phyloP scores from a whole-genome alignment of 148 eudicot species.

The Polygonum maritimum region DNA sequence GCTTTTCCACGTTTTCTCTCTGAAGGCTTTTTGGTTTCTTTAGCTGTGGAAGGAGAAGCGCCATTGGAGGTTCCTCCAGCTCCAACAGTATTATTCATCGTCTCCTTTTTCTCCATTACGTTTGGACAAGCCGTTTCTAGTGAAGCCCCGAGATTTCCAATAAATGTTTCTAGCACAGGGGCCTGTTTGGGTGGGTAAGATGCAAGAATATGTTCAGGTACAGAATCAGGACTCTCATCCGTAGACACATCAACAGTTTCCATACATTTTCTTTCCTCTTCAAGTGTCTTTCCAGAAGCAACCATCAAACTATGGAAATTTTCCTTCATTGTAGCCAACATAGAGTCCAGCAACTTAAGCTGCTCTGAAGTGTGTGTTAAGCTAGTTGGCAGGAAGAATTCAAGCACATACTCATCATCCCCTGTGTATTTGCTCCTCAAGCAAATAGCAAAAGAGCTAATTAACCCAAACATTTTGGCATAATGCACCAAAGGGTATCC shows the following conservation, averaged over 20 bases:
- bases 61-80: conserved; percentile 19
- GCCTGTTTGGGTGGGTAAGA: conserved; percentile 14
- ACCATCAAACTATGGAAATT: conserved; percentile 61
- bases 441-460: conserved; percentile 71
- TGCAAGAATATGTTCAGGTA: conserved; percentile 18
- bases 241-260: conserved; percentile 43
- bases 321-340: conserved; percentile 51
- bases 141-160: conserved; percentile 20
- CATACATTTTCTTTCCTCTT: conserved; percentile 46
- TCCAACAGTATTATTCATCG: conserved; percentile 1
- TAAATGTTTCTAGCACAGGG: conserved; percentile 19
- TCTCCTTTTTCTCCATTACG: conserved; percentile 19
- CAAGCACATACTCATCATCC: conserved; percentile 76
- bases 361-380: conserved; percentile 36
- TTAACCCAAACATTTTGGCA: conserved; percentile 80
- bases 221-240: conserved; percentile 37
- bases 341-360: conserved; percentile 41
- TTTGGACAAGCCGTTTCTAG: conserved; percentile 20
- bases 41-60: conserved; percentile 22
- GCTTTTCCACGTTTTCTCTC: conserved; percentile 89
- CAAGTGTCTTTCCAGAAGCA: conserved; percentile 66
- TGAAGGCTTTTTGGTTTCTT: conserved; percentile 33
- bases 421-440: conserved; percentile 71
- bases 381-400: conserved; percentile 74
- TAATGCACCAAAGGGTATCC: conserved; percentile 93